Base-by-base conservation (phyloP, 1,139 yeast genomes). In the Magnusiomyces paraingens region DNA sequence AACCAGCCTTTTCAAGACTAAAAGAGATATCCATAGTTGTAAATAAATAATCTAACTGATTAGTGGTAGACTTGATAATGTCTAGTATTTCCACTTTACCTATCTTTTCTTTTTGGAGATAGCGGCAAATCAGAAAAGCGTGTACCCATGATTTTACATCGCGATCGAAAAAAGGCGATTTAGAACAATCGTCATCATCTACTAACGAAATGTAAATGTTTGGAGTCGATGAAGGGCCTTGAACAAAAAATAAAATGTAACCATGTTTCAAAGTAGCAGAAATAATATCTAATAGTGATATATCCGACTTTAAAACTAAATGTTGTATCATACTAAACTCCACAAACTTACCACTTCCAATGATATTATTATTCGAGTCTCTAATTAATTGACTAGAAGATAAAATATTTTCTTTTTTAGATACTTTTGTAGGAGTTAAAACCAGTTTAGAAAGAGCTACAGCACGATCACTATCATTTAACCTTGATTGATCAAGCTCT, bases 131-230 rank as follows among this genome's bases (percentile, higher is more conserved):
- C 22, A 65, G 53, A 45, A 65, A 58, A 10, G 71, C 70, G 53
- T 68, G 72, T 15, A 59, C 65, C 72, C 71, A 68, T 3, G 69
- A 69, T 22, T 61, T 60, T 26, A 66, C 45, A 32, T 63, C 67
- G 11, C 58, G 36, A 36, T 50, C 50, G 2, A 56, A 26, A 8
- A 26, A 26, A 5, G 32, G 32, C 32, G 32, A 26, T 26, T 26
- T 26, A 26, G 32, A 26, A 8, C 32, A 26, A 26, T 26, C 32
- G 8, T 26, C 32, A 26, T 26, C 32, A 26, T 26, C 32, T 26
- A 26, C 32, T 26, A 26, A 26, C 8, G 32, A 26, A 5, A 26
- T 26, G 8, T 26, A 26, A 26, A 26, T 26, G 32, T 5, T 8
- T 26, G 32, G 32, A 4, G 8, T 4, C 8, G 32, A 26, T 4